These are phyloP conservation scores for Turritis glabra DNA, from an alignment of 345 rosid genomes.

Conservation along the genomic window DNA sequence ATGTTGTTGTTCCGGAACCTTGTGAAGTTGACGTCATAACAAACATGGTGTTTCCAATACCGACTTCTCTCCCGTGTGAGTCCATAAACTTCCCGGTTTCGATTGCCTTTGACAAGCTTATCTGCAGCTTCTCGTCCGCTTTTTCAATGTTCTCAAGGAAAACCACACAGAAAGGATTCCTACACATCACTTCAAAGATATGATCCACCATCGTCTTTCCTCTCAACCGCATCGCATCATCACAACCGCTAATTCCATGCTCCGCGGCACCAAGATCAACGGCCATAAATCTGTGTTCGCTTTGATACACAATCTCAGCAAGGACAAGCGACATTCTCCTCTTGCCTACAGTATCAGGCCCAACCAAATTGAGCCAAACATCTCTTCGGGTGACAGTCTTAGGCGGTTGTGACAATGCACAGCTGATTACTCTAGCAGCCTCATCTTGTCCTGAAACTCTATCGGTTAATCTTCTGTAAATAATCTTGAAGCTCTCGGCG, in stretches of 20 bases:
- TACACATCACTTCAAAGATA: conserved; percentile 58
- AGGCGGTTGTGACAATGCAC: conserved; percentile 36
- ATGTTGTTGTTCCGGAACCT: conserved; percentile 14
- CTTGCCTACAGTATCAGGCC: conserved; percentile 57
- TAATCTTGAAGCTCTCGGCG: conserved; percentile 49
- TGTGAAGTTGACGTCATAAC: conserved; percentile 50
- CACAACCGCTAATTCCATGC: conserved; percentile 24
- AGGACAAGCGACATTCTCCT: conserved; percentile 59
- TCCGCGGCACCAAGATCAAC: conserved; percentile 52
- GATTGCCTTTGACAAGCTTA: conserved; percentile 54
- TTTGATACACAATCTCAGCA: conserved; percentile 55
- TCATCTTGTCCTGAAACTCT: conserved; percentile 65
- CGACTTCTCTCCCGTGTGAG: conserved; percentile 66
- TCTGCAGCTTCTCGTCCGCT: conserved; percentile 58
- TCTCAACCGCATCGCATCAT: conserved; percentile 44
- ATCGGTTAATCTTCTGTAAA: conserved; percentile 50
- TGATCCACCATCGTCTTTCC: conserved; percentile 72
- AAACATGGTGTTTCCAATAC: conserved; percentile 55
- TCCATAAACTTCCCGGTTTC: conserved; percentile 61
- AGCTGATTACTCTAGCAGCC: conserved; percentile 54
- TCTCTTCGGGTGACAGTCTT: conserved; percentile 47
- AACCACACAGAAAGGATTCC: conserved; percentile 59
- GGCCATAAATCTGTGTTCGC: conserved; percentile 53
- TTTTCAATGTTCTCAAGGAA: conserved; percentile 75
- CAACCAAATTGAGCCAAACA: conserved; percentile 67